Evolutionary conservation across 202 grass and related monocot species (phyloP).

Genomic region (Eragrostis tef): DNA sequence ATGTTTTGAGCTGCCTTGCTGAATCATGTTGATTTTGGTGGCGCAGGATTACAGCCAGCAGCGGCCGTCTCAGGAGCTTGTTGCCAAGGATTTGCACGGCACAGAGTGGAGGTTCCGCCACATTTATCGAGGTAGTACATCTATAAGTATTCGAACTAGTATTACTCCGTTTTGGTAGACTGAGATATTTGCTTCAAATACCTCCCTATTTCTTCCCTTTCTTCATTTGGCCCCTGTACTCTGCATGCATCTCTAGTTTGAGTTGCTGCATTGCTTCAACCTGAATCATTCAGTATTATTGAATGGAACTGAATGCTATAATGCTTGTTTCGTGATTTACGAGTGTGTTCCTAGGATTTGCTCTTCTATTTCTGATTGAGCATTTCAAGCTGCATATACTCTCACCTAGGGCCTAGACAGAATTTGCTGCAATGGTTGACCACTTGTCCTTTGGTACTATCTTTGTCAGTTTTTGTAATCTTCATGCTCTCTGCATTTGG

Average conservation of each 20-base stretch:
- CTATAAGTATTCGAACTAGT: too few relatives aligned
- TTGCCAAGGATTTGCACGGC: conserved; percentile 94
- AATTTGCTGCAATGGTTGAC: background rate
- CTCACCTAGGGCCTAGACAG: background rate
- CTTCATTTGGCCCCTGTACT: conserved; percentile 14
- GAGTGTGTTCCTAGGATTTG: background rate
- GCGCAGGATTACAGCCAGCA: conserved; percentile 92
- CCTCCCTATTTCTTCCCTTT: background rate
- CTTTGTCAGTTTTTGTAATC: background rate
- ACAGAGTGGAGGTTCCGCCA: conserved; percentile 91
- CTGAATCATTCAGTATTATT: conserved; percentile 34
- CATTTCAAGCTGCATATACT: background rate
- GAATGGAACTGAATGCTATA: background rate
- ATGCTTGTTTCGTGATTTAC: background rate
- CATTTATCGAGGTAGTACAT: conserved; percentile 98
- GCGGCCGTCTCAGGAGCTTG: conserved; percentile 92
- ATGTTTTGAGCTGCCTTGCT: background rate
- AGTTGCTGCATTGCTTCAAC: background rate
- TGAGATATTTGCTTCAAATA: too few relatives aligned
- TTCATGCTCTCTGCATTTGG: conserved; percentile 16
- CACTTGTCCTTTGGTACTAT: conserved; percentile 1
- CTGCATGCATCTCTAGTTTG: conserved; percentile 11
- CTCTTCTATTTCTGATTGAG: background rate
- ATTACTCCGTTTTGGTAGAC: too few relatives aligned
- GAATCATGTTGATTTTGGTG: background rate